Base-by-base conservation (phyloP, 768 basidiomycete genomes). In the Pulveroboletus sp. region DNA sequence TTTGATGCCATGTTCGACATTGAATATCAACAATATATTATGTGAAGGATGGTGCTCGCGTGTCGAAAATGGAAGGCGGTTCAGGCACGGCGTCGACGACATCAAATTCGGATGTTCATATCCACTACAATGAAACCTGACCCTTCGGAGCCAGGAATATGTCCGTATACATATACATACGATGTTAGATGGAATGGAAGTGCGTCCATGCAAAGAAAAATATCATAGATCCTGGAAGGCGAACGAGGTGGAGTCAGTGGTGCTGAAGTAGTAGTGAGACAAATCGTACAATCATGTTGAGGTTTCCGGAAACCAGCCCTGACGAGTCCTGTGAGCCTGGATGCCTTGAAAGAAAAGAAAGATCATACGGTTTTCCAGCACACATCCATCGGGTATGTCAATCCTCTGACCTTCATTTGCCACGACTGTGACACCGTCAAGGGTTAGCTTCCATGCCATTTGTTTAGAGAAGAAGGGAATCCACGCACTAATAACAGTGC, bases 401-500 rank as follows among this genome's bases (percentile, higher is more conserved):
- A 93, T 92, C 58, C 82, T 75, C 66, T 84, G 81, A 22, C 87
- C 85, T 64, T 92, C 89, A 60, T 87, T 89, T 52, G 89, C 85
- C 47, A 89, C 85, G 47, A 90, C 76, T 76, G 53, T n/a, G 29
- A 4, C 22, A 2, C 37, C 37, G 6, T 30, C 24, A 39, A 20
- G 27, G 19, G 4, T 35, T 9, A n/a, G 42, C 13, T 41, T 27
- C 20, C 20, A 30, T 9, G 14, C 3, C 4, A 22, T 32, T 20
- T 24, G 26, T 16, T 32, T 36, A 12, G 23, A 20, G 22, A 49
- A 34, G 45, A 38, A 14, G 36, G n/a, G 6, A 8, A 36, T 36
- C 10, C 17, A 64, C 74, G 14, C 47, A 80, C 82, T 79, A 58
- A 95, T 93, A 61, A 94, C 92, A 29, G 93, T 95, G 6, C 93